Base-by-base conservation (phyloP, 2,329 filamentous ascomycete species). In the Phaeophleospora eucalypticola region DNA sequence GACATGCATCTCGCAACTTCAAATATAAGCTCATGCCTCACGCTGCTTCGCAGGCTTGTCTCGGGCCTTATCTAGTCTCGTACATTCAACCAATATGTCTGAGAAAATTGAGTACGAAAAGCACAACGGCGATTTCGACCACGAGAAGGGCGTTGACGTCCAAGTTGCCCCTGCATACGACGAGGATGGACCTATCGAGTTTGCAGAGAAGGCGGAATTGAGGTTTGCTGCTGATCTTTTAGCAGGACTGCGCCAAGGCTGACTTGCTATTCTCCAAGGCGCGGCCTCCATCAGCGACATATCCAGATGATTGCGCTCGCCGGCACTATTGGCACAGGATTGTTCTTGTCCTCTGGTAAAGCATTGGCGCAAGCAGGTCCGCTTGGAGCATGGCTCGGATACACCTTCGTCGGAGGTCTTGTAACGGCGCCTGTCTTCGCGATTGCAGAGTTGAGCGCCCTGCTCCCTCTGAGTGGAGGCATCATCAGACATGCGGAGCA, bases 241-340 rank as follows among this genome's bases (percentile, higher is more conserved):
- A n/a, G n/a, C n/a, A n/a, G n/a, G n/a, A n/a, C n/a, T n/a, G n/a
- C n/a, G n/a, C 17, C 32, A 19, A 24, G 21, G 24, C 42, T 43
- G 8, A 36, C 34, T 8, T 27, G 21, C 33, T 21, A 21, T 10
- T n/a, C 15, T 15, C 17, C n/a, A 24, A 48, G 48, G 55, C 72
- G 75, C 49, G 74, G 74, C 27, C 64, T 79, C 16, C 73, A 75
- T 52, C 71, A 75, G 20, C 66, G 76, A 45, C 76, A 78, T 45
- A 75, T 79, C 48, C 74, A 74, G 58, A 79, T 80, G 76, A 80
- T 80, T 66, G 84, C 84, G 51, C 83, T 87, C 45, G 84, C 84
- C 59, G 84, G 84, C 62, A 82, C 84, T 49, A 82, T 87, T 51
- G 84, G 80, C 43, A 87, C 83, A 42, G 84, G 84, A 64, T 73